Evolutionary conservation across 495 filamentous ascomycete species (phyloP).

Genomic region (Penicillium subrubescens): DNA sequence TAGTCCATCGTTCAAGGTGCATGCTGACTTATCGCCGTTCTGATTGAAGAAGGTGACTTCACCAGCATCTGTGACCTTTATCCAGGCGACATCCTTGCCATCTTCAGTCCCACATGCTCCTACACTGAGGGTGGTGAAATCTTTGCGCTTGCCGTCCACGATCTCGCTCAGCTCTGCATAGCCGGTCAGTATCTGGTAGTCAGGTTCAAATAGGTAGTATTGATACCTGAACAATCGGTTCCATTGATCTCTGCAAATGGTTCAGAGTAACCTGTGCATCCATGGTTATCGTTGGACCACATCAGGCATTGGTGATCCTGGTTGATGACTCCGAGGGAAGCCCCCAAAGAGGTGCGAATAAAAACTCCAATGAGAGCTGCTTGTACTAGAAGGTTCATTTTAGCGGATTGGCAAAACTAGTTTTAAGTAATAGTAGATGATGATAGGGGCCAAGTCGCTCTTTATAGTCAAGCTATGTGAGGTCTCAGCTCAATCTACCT

Average conservation of each 20-base stretch:
- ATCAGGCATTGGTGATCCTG: constrained; percentile 11
- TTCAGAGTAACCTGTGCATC: constrained; percentile 14
- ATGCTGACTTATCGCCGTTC: constrained; percentile 3
- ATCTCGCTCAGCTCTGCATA: neutral
- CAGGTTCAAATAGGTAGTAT: neutral
- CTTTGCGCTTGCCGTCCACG: neutral
- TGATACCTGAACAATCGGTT: constrained; percentile 11
- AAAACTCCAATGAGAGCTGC: neutral
- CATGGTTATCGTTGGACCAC: constrained; percentile 15
- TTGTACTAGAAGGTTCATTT: neutral
- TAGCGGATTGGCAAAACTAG: neutral
- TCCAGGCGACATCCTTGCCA: constrained; percentile 5
- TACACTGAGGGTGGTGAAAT: neutral
- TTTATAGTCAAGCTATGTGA: constrained; percentile 1
- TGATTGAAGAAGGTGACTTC: constrained; percentile 12
- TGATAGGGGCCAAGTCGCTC: neutral
- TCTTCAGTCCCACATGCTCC: constrained; percentile 1
- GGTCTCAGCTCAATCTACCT: neutral
- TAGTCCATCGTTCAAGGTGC: constrained; percentile 5
- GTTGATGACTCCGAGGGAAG: neutral
- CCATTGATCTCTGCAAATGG: constrained; percentile 12
- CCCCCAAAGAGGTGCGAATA: neutral
- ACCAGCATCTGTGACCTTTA: neutral
- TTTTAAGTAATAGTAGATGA: neutral
- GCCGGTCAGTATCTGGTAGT: neutral